phyloP scores from a whole-genome alignment of 148 eudicot genomes.

The Fagopyrum esculentum region DNA sequence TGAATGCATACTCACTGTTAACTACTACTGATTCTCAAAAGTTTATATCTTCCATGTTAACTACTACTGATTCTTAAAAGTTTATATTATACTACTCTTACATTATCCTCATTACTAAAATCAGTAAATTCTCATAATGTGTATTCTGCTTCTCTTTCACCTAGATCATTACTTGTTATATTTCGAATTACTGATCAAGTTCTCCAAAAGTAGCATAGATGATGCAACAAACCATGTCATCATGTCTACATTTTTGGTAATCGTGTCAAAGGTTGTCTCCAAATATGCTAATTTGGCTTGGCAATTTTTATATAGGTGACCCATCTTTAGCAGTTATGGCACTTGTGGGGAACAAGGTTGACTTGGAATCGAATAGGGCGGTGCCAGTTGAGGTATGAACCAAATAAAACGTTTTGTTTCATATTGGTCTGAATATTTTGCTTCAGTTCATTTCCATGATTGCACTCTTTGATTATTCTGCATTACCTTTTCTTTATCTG shows the following conservation, averaged over 20 bases:
- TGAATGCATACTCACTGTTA: background rate
- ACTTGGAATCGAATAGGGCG: slow-evolving; percentile 32
- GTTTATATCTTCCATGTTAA: background rate
- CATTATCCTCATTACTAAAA: background rate
- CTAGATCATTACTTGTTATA: background rate
- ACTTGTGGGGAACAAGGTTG: slow-evolving; percentile 39
- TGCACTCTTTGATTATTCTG: background rate
- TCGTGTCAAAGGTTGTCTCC: background rate
- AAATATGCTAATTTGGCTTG: background rate
- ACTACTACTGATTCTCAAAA: too few relatives aligned
- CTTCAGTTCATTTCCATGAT: background rate
- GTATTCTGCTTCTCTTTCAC: background rate
- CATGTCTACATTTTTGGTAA: background rate
- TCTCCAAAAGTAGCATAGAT: background rate
- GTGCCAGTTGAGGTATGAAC: slow-evolving; percentile 31
- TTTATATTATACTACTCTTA: background rate
- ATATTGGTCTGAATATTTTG: background rate
- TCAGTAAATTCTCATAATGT: background rate
- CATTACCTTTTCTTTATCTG: background rate
- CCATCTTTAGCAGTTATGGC: slow-evolving; percentile 32
- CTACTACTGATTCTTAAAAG: background rate
- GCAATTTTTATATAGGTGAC: slow-evolving; percentile 19
- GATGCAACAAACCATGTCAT: background rate
- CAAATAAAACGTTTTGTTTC: background rate
- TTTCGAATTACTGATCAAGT: background rate